Evolutionary conservation across 257 asterid genomes (phyloP).

Genomic region (Eustoma russellianum): DNA sequence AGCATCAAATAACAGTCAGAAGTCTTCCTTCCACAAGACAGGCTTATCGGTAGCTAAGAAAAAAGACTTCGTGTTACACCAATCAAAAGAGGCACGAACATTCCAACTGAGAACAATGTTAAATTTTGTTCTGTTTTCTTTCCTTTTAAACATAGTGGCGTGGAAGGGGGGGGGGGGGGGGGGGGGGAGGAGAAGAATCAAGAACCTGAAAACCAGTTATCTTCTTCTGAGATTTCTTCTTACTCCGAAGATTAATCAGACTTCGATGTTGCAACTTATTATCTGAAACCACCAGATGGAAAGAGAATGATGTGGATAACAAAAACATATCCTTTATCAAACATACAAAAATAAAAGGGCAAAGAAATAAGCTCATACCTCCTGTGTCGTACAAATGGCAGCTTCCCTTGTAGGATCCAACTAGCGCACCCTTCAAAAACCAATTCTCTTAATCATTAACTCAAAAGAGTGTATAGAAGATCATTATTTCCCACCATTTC

Average conservation of each 20-base stretch:
- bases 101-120: not conserved
- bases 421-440: slow-evolving; percentile 69
- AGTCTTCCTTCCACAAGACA: not conserved
- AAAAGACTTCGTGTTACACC: not conserved
- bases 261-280: slow-evolving; percentile 67
- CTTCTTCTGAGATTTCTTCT: slow-evolving; percentile 91
- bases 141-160: not conserved
- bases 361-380: slow-evolving; percentile 32
- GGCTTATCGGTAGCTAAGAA: not conserved
- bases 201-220: slow-evolving; percentile 97
- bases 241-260: slow-evolving; percentile 83
- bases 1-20: slow-evolving; percentile 17
- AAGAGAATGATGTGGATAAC: slow-evolving; percentile 8
- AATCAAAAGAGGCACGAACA: not conserved
- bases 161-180: not conserved
- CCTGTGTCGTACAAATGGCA: slow-evolving; percentile 74
- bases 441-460: slow-evolving; percentile 7
- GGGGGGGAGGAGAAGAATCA: not conserved
- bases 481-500: slow-evolving; percentile 1
- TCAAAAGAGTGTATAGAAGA: slow-evolving; percentile 5
- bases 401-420: slow-evolving; percentile 97
- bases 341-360: slow-evolving; percentile 1
- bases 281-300: slow-evolving; percentile 31
- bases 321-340: slow-evolving; percentile 5
- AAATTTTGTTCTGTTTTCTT: not conserved